phyloP scores from a whole-genome alignment of 1,284 basidiomycete species.

The Sanghuangporus weigelae region DNA sequence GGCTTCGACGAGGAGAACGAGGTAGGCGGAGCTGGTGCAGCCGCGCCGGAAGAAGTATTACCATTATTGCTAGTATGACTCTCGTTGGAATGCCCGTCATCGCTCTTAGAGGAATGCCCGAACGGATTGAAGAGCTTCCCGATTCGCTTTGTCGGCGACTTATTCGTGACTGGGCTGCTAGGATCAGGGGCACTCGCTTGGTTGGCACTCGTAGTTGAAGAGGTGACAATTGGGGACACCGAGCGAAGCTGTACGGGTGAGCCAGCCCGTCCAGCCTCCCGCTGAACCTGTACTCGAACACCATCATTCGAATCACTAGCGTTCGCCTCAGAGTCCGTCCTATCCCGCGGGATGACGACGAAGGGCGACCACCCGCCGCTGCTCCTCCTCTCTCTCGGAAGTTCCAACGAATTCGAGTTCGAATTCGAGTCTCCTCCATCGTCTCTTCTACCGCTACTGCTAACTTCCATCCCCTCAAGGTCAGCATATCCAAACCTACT shows the following conservation, averaged over 20 bases:
- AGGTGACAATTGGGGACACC: neutral
- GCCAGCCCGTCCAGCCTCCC: neutral
- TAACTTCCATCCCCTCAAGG: neutral
- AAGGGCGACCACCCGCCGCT: neutral
- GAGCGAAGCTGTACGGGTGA: neutral
- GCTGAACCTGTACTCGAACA: neutral
- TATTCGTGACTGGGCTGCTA: neutral
- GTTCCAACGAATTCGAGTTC: neutral
- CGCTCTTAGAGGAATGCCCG: neutral
- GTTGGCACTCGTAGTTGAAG: neutral
- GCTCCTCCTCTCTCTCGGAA: neutral
- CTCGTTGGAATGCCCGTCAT: neutral
- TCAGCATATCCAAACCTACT: neutral
- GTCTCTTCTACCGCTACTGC: neutral
- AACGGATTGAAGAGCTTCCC: constrained; percentile 37
- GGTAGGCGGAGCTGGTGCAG: neutral
- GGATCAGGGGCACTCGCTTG: neutral
- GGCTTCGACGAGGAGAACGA: neutral
- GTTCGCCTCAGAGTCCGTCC: neutral
- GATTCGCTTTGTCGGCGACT: constrained; percentile 53
- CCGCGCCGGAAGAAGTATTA: neutral
- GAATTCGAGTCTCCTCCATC: neutral
- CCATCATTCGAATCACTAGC: neutral
- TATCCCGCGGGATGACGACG: neutral
- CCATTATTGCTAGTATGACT: neutral